Evolutionary conservation across 441 rosid genomes (phyloP).

Genomic region (Euphorbia schlechtendalii): DNA sequence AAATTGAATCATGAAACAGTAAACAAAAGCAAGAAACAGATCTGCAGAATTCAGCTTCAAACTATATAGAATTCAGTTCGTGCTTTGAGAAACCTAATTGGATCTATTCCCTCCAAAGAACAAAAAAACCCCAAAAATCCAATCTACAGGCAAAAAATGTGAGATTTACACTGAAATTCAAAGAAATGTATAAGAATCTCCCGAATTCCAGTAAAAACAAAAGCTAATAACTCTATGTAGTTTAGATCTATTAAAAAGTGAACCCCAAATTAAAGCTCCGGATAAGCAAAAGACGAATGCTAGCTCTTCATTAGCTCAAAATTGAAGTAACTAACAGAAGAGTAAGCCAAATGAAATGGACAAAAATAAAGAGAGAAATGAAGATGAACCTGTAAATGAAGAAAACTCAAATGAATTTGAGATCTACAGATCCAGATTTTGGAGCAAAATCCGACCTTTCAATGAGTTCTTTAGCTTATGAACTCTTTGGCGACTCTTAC

Average conservation of each 20-base stretch:
- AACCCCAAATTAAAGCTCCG: background rate
- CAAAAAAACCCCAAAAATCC: background rate
- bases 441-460: conserved; percentile 3
- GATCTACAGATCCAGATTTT: background rate
- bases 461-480: conserved; percentile 2
- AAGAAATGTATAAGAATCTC: background rate
- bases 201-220: background rate
- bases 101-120: background rate
- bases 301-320: background rate
- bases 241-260: background rate
- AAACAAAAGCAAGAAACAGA: background rate
- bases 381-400: background rate
- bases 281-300: background rate
- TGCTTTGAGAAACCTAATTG: background rate
- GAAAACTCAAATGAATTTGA: background rate
- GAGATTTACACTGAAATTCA: background rate
- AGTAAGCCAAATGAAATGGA: background rate
- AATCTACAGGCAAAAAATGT: background rate
- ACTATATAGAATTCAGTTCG: background rate
- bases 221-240: background rate
- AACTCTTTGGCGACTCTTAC: conserved; percentile 6
- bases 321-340: background rate
- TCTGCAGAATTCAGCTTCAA: background rate
- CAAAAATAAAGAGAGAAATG: background rate
- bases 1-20: background rate